A percentile compares a stretch with the other conserved stretches of the same genome.
phyloP scores from a whole-genome alignment of 176 grass and related monocot species.

The Carex cristatella region DNA sequence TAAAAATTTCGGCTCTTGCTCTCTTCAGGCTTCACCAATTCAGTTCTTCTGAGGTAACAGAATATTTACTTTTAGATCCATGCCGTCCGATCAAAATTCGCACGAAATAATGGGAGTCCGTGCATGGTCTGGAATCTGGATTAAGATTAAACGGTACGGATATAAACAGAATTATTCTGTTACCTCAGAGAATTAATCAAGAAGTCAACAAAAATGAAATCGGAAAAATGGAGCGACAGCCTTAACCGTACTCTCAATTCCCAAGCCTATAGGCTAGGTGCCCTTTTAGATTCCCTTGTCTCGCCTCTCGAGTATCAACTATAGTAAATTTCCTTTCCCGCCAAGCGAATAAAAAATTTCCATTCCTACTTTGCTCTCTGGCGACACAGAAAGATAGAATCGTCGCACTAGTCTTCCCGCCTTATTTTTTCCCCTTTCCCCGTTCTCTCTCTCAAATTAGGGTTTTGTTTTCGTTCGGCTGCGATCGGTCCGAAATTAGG shows the following conservation, averaged over 20 bases:
- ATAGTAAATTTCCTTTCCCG: neutral
- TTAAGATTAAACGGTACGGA: no score
- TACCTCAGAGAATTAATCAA: neutral
- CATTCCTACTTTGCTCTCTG: neutral
- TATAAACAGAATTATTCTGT: no score
- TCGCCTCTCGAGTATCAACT: no score
- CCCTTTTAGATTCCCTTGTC: neutral
- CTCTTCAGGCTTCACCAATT: neutral
- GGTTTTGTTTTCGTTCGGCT: neutral
- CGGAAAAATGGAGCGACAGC: neutral
- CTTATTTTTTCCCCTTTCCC: neutral
- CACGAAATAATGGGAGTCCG: no score
- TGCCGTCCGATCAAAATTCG: no score
- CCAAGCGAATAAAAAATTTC: neutral
- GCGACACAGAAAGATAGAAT: neutral
- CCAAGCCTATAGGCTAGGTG: neutral
- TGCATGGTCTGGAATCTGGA: no score
- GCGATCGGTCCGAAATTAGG: neutral
- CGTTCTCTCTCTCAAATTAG: neutral
- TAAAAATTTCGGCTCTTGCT: no score
- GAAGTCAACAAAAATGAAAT: neutral
- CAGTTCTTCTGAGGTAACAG: no score
- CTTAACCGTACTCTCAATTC: neutral
- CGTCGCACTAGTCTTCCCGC: neutral
- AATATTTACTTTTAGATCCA: no score